Evolutionary conservation across 768 basidiomycete genomes (phyloP), one percentile per base, ranked within the genome.

Genomic region (Gymnopilus junonius): DNA sequence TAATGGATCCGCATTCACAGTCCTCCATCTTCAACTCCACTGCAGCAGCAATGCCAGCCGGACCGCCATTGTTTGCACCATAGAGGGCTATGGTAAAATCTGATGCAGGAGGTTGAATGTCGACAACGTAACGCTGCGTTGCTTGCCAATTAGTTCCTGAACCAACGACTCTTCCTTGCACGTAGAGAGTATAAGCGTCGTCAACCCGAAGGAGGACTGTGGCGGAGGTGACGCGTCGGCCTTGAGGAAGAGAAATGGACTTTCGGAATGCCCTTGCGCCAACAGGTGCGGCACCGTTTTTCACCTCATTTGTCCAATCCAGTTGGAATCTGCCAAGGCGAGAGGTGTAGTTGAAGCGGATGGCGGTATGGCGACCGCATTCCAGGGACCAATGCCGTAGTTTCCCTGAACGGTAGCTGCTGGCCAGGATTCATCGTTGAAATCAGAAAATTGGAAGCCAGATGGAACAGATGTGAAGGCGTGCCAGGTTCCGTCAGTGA

Each of bases 221-320:
- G 14, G 35, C 35, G 7, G 54, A 55, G 4, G 54, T 20, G 3
- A 53, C 37, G 54, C 43, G 23, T 61, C 67, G 60, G 12, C 70
- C 71, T 14, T 58, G 46, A 25, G 73, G 70, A 14, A 71, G 61
- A 27, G 63, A 62, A 21, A 74, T 64, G 1, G 65, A 72, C 45
- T 70, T 74, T 32, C 71, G 70, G 72, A 76, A 76, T 21, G 73
- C 70, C 46, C 74, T 71, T 8, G 65, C 37, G 2, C 75, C 73
- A 4, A 66, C 43, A 1, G 74, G 74, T 5, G 63, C 66, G n/a
- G 35, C 59, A 17, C 68, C 70, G 8, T 59, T 61, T 29, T 31
- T 55, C 32, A 72, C 62, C 37, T 76, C 74, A 59, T 70, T 71
- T 31, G 75, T 75, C 75, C 74, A 77, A 77, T 75, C 74, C 74